A percentile compares a stretch with the other conserved stretches of the same genome.
Evolutionary conservation across 805 yeast genomes (phyloP).

Genomic region (Lipomyces spencermartinsiae): DNA sequence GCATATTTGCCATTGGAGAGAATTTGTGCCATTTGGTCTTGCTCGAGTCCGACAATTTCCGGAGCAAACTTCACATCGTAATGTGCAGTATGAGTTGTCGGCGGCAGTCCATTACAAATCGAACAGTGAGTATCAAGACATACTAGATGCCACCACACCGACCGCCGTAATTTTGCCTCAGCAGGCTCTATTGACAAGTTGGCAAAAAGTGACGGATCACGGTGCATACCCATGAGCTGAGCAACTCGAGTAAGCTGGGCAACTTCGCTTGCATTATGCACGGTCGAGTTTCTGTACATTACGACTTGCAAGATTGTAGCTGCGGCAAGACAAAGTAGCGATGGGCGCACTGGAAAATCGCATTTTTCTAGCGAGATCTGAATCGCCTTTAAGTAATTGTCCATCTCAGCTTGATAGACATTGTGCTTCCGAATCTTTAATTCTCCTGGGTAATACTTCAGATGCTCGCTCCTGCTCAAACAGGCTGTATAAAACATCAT

Average conservation of each 20-base stretch:
- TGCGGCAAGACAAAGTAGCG: slow-evolving; percentile 16
- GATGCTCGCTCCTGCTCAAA: slow-evolving; percentile 22
- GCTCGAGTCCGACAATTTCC: slow-evolving; percentile 16
- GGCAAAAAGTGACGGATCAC: slow-evolving; percentile 25
- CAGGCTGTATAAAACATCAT: slow-evolving; percentile 21
- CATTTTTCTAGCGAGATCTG: slow-evolving; percentile 16
- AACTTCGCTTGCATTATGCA: slow-evolving; percentile 20
- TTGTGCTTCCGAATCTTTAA: not conserved
- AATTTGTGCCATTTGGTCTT: slow-evolving; percentile 24
- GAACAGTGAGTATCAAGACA: slow-evolving; percentile 22
- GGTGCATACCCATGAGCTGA: slow-evolving; percentile 32
- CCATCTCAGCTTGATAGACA: slow-evolving; percentile 16
- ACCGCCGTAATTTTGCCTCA: slow-evolving; percentile 14
- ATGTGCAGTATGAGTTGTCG: slow-evolving; percentile 12
- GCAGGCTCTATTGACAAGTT: not conserved
- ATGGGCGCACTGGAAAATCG: slow-evolving; percentile 22
- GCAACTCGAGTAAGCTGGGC: slow-evolving; percentile 22
- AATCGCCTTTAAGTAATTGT: slow-evolving; percentile 14
- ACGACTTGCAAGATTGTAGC: slow-evolving; percentile 26
- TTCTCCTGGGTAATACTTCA: slow-evolving; percentile 16
- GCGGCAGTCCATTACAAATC: slow-evolving; percentile 29
- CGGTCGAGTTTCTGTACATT: slow-evolving; percentile 8
- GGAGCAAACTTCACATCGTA: slow-evolving; percentile 23
- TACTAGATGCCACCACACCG: slow-evolving; percentile 31
- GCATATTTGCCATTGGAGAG: slow-evolving; percentile 23